phyloP scores from a whole-genome alignment of 2,329 filamentous ascomycete genomes.

The Cercospora berteroae region DNA sequence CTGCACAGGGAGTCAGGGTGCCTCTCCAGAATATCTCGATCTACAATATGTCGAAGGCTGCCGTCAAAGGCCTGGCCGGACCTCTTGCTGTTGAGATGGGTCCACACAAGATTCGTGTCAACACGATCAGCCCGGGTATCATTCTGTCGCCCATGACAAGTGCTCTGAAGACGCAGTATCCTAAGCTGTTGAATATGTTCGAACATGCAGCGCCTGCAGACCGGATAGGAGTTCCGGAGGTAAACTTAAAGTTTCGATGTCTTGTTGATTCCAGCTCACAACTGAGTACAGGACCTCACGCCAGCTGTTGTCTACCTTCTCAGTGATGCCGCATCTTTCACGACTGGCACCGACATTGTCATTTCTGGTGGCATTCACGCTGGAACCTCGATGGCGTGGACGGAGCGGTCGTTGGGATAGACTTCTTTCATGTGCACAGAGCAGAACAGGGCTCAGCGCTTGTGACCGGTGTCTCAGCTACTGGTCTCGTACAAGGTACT shows the following conservation, averaged over 20 bases:
- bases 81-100: slow-evolving; percentile 25
- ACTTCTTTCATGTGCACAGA: too few relatives aligned
- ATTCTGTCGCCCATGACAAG: slow-evolving; percentile 32
- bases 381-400: slow-evolving; percentile 13
- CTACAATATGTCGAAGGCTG: slow-evolving; percentile 33
- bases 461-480: not conserved
- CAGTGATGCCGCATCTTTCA: slow-evolving; percentile 19
- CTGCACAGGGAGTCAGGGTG: slow-evolving; percentile 30
- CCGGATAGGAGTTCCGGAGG: slow-evolving; percentile 36
- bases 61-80: slow-evolving; percentile 30
- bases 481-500: not conserved
- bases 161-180: slow-evolving; percentile 24
- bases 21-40: slow-evolving; percentile 30
- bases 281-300: slow-evolving; percentile 43
- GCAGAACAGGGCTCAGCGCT: too few relatives aligned
- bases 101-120: slow-evolving; percentile 36
- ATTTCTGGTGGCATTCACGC: slow-evolving; percentile 22
- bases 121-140: slow-evolving; percentile 34
- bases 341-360: slow-evolving; percentile 18
- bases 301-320: slow-evolving; percentile 16
- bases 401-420: not conserved
- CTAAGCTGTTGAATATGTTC: slow-evolving; percentile 18
- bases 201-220: slow-evolving; percentile 15
- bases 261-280: not conserved
- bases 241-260: not conserved